Evolutionary conservation across 1,139 yeast genomes (phyloP), one percentile per base, ranked within the genome.

Genomic region (Hyphopichia fennica): DNA sequence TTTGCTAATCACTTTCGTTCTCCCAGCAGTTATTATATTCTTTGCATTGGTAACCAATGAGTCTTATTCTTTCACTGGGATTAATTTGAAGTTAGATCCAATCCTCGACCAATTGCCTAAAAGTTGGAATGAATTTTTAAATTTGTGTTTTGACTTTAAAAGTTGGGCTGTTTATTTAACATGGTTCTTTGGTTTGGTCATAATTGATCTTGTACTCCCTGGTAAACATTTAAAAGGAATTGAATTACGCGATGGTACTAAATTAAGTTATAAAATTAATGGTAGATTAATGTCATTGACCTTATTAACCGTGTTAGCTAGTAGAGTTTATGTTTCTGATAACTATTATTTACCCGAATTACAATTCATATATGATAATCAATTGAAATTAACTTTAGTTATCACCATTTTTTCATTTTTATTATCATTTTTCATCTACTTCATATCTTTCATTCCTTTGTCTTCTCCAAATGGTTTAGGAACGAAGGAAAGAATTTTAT

Each of bases 221-320:
- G 98, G 99, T 0, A 75, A 72, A 37, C 58, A 62, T 27, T 72
- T 81, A 50, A 57, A 77, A 34, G 99, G 99, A 19, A 79, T 84
- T 3, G 63, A 62, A 39, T 68, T 93, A 47, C 75, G 97, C 53
- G 96, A 90, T 57, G 95, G 93, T 2, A 74, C 87, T 1, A 60
- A 63, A 41, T 73, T 95, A 47, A 59, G 61, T 27, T 93, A 93
- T 67, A 84, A 84, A 56, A 87, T 93, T 67, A 93, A 93, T 58
- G 99, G 99, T 13, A 62, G 75, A 35, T 67, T 76, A 23, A 70
- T 88, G 47, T 70, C 82, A 23, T 56, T 74, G 0, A 52, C 81
- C 1, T 62, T 89, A 27, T 43, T 73, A 10, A 57, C 72, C 0
- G 47, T 80, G 0, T 59, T 89, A 27, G 59, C 63, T 1, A 71